These are phyloP conservation scores for Sutorius australiensis DNA, from an alignment of 768 basidiomycete species.

Conservation along the genomic window DNA sequence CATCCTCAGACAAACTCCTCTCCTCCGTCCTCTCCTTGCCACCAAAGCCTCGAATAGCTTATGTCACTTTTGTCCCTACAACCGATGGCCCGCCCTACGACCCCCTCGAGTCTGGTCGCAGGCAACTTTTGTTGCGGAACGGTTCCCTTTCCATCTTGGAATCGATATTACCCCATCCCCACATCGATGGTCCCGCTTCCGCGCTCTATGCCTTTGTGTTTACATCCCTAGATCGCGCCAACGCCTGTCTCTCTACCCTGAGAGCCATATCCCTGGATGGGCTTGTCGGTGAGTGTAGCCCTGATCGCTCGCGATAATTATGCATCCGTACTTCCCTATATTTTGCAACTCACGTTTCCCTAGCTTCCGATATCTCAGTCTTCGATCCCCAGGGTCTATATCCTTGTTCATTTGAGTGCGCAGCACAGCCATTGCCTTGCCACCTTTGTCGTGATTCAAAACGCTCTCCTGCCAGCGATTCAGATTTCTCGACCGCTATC, in stretches of 20 bases:
- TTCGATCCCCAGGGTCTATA: slow-evolving; percentile 51
- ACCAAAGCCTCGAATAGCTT: slow-evolving; percentile 39
- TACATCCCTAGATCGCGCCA: slow-evolving; percentile 32
- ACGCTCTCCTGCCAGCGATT: slow-evolving; percentile 13
- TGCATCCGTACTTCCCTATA: slow-evolving; percentile 3
- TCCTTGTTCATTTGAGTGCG: slow-evolving; percentile 50
- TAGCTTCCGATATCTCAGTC: slow-evolving; percentile 41
- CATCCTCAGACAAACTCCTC: slow-evolving; percentile 40
- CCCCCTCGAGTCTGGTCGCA: slow-evolving; percentile 54
- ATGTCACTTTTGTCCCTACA: slow-evolving; percentile 40
- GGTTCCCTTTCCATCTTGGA: slow-evolving; percentile 39
- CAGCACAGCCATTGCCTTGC: slow-evolving; percentile 39
- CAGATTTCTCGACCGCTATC: slow-evolving; percentile 30
- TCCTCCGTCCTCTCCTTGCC: slow-evolving; percentile 48
- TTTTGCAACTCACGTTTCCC: slow-evolving; percentile 9
- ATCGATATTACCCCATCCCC: slow-evolving; percentile 50
- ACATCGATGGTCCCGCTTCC: slow-evolving; percentile 41
- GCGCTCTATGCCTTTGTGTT: slow-evolving; percentile 59
- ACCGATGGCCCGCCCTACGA: slow-evolving; percentile 32
- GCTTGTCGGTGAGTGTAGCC: slow-evolving; percentile 44
- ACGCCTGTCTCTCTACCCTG: slow-evolving; percentile 33
- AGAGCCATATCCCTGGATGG: slow-evolving; percentile 43
- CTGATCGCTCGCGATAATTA: background rate
- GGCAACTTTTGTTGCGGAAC: slow-evolving; percentile 41
- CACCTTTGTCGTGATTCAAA: slow-evolving; percentile 31